Evolutionary conservation across 2,329 filamentous ascomycete genomes (phyloP).

Genomic region (Aspergillus uvarum): DNA sequence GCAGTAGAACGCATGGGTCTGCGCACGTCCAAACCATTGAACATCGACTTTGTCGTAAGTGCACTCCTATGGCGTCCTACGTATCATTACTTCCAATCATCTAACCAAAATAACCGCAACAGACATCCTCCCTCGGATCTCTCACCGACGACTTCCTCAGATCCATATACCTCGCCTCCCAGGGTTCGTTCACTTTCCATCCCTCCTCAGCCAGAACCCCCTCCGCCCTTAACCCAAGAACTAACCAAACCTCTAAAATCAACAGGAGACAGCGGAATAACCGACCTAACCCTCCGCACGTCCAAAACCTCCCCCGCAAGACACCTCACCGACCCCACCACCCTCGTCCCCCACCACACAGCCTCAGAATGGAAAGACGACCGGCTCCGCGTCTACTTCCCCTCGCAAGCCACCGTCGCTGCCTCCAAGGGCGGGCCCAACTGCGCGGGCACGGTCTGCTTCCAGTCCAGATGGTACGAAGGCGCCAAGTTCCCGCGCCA

Average conservation of each 20-base stretch:
- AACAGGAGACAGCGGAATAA: conserved; percentile 49
- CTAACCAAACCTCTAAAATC: conserved; percentile 6
- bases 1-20: conserved; percentile 66
- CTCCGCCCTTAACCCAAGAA: background rate
- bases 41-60: conserved; percentile 71
- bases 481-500: conserved; percentile 67
- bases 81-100: background rate
- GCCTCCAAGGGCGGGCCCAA: conserved; percentile 62
- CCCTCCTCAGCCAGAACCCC: background rate
- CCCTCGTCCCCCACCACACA: conserved; percentile 36
- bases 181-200: conserved; percentile 42
- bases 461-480: conserved; percentile 72
- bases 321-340: conserved; percentile 43
- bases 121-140: conserved; percentile 79
- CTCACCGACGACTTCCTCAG: conserved; percentile 67
- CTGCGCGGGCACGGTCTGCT: conserved; percentile 79
- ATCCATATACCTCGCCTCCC: conserved; percentile 58
- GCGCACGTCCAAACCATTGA: conserved; percentile 53
- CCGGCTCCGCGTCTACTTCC: conserved; percentile 75
- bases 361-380: conserved; percentile 45
- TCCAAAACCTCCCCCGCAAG: conserved; percentile 24
- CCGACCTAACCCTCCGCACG: conserved; percentile 43
- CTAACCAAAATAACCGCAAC: conserved; percentile 16
- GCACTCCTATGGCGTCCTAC: background rate
- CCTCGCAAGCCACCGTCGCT: conserved; percentile 67